Evolutionary conservation across 2,329 filamentous ascomycete genomes (phyloP).

Genomic region (Pseudogymnoascus sp.): DNA sequence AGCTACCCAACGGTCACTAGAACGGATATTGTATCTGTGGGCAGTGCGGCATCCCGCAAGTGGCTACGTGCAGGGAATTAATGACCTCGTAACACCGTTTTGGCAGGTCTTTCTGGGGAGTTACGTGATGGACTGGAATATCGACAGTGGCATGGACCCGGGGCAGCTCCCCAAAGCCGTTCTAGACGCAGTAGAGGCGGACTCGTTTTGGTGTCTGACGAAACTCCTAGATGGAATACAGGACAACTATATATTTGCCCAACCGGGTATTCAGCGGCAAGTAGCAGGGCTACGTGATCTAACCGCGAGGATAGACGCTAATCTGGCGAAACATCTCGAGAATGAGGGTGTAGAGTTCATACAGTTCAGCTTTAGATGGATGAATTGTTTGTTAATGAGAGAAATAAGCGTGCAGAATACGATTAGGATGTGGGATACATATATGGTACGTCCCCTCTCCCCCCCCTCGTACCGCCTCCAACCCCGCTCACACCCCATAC

Average conservation of each 20-base stretch:
- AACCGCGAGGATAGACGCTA: conserved; percentile 79
- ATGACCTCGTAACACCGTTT: conserved; percentile 94
- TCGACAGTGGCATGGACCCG: conserved; percentile 93
- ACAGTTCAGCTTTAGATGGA: conserved; percentile 98
- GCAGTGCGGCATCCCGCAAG: conserved; percentile 94
- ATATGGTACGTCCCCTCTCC: conserved; percentile 63
- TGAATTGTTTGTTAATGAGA: conserved; percentile 98
- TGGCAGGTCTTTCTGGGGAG: conserved; percentile 95
- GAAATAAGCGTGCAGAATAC: conserved; percentile 95
- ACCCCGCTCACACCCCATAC: conserved; percentile 3
- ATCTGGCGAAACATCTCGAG: conserved; percentile 80
- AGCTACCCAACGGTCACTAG: conserved; percentile 86
- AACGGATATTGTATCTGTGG: conserved; percentile 95
- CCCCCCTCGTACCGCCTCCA: not conserved
- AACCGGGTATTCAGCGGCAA: conserved; percentile 92
- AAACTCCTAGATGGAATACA: conserved; percentile 98
- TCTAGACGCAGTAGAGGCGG: conserved; percentile 91
- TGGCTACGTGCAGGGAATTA: conserved; percentile 97
- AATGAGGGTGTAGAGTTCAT: conserved; percentile 94
- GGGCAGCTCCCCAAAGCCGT: conserved; percentile 86
- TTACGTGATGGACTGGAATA: conserved; percentile 89
- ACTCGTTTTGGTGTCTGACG: conserved; percentile 96
- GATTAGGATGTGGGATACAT: conserved; percentile 99
- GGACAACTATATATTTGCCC: conserved; percentile 97
- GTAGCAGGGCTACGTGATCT: conserved; percentile 83